Conservation (phyloP, 169 alveolate genomes). For the Cyclospora cayetanensis region DNA sequence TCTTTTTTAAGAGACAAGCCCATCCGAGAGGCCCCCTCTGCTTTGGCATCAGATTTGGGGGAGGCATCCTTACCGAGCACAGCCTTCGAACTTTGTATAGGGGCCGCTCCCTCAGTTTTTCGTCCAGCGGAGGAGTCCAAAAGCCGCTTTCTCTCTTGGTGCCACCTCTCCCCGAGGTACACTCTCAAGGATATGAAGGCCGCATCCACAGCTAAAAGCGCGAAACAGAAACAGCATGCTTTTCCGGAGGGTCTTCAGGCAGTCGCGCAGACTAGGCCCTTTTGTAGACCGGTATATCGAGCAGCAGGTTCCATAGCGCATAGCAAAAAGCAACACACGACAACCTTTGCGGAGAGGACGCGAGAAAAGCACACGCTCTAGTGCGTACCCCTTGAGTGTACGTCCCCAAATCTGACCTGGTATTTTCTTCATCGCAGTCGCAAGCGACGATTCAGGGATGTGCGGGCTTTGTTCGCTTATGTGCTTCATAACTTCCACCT, state of each 20-base stretch:
- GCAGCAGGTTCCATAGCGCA: no score
- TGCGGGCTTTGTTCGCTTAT: background rate
- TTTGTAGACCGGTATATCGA: no score
- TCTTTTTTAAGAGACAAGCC: background rate
- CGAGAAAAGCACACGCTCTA: no score
- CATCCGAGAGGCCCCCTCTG: background rate
- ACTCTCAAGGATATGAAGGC: background rate
- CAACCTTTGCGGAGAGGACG: no score
- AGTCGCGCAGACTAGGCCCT: no score
- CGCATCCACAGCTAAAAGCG: background rate
- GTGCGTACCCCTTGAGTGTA: no score
- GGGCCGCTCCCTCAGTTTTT: background rate
- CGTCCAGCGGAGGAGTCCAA: background rate
- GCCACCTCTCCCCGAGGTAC: background rate
- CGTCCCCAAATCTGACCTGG: slow-evolving; percentile 11
- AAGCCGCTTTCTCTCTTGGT: background rate
- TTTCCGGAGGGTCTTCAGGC: no score
- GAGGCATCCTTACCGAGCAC: background rate
- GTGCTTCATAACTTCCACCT: background rate
- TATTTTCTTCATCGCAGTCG: background rate
- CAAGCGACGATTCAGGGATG: background rate
- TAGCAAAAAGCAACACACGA: no score
- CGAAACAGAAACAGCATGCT: background rate
- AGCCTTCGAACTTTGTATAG: background rate
- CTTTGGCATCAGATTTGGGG: background rate